These are phyloP conservation scores for Helminthosporium solani DNA, from an alignment of 2,329 filamentous ascomycete species.

Conservation along the genomic window DNA sequence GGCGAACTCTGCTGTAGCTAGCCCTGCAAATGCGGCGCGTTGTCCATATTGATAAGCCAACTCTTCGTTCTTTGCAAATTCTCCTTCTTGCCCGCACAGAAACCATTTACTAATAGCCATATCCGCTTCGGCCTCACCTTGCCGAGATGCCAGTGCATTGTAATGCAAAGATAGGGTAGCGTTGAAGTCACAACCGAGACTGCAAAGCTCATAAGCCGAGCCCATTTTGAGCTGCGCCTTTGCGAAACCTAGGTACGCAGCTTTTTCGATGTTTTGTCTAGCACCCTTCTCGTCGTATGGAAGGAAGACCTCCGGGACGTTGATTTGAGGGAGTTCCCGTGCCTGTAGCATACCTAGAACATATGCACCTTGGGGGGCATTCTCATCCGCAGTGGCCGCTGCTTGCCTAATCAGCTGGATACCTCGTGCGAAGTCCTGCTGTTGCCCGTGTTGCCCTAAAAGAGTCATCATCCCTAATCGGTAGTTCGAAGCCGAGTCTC, in stretches of 20 bases:
- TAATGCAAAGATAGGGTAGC: conserved; percentile 92
- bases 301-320: conserved; percentile 70
- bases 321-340: conserved; percentile 86
- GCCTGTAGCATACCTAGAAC: conserved; percentile 93
- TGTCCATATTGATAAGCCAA: conserved; percentile 89
- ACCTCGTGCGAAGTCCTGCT: conserved; percentile 74
- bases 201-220: conserved; percentile 89
- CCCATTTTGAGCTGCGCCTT: conserved; percentile 98
- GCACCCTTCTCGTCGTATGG: conserved; percentile 71
- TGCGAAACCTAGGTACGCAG: conserved; percentile 90
- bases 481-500: conserved; percentile 84
- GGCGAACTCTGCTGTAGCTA: conserved; percentile 91
- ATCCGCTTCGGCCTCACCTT: conserved; percentile 90
- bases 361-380: conserved; percentile 94
- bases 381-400: conserved; percentile 87
- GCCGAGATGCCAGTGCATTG: conserved; percentile 86
- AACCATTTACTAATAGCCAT: conserved; percentile 99
- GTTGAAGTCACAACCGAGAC: conserved; percentile 91
- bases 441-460: conserved; percentile 87
- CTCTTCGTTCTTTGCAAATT: conserved; percentile 95
- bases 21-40: conserved; percentile 75
- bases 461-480: conserved; percentile 97
- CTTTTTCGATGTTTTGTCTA: conserved; percentile 90
- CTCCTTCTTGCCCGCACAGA: conserved; percentile 86
- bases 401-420: conserved; percentile 80